These are phyloP conservation scores for Glarea lozoyensis DNA, from an alignment of 495 filamentous ascomycete genomes.

Conservation along the genomic window DNA sequence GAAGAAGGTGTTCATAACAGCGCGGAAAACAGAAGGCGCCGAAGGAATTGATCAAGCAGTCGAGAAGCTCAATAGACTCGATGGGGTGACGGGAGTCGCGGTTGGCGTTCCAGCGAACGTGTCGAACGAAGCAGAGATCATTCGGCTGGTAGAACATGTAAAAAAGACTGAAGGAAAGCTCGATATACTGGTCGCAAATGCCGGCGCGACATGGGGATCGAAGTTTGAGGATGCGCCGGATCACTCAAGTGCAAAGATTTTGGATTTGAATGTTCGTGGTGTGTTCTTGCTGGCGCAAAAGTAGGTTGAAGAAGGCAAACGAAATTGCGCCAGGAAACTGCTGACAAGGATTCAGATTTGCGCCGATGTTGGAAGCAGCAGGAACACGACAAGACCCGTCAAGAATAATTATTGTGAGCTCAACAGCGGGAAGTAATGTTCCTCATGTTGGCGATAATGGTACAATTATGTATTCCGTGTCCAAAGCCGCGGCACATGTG, in stretches of 20 bases:
- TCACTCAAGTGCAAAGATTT: constrained; percentile 27
- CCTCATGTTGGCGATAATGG: constrained; percentile 31
- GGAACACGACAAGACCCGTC: constrained; percentile 27
- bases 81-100: constrained; percentile 25
- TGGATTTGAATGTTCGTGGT: constrained; percentile 34
- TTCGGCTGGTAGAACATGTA: constrained; percentile 26
- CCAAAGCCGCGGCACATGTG: constrained; percentile 29
- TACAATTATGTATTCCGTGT: constrained; percentile 35
- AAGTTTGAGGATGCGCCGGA: constrained; percentile 33
- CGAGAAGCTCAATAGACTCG: constrained; percentile 28
- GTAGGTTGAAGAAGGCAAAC: neutral
- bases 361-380: constrained; percentile 26
- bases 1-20: constrained; percentile 30
- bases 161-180: constrained; percentile 24
- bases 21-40: constrained; percentile 26
- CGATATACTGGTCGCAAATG: constrained; percentile 34
- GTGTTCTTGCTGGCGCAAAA: constrained; percentile 24
- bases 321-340: neutral
- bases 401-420: constrained; percentile 29
- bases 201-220: constrained; percentile 33
- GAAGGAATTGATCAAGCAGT: constrained; percentile 28
- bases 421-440: constrained; percentile 29
- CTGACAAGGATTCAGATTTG: constrained; percentile 18
- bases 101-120: constrained; percentile 34
- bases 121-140: constrained; percentile 28